Conservation (phyloP, 2,329 filamentous ascomycete species). For the Diaporthe eres region DNA sequence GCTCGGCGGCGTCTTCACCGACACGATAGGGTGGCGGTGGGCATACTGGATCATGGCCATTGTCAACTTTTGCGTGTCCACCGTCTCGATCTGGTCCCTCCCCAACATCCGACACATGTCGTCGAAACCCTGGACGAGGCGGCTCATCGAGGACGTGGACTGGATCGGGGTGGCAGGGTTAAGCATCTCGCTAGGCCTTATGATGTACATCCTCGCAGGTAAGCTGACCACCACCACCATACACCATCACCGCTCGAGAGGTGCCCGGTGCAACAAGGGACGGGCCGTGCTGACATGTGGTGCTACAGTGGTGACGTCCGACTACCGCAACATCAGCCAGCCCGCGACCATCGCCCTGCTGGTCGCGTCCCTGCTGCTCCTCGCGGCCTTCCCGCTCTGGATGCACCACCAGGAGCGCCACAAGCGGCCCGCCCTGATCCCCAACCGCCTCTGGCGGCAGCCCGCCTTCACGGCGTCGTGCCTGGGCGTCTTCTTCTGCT, state of each 20-base stretch:
- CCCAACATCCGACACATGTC: constrained; percentile 47
- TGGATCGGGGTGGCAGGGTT: constrained; percentile 65
- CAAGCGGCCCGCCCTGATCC: constrained; percentile 68
- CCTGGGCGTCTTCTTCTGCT: constrained; percentile 62
- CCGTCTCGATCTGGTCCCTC: constrained; percentile 54
- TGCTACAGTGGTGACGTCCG: constrained; percentile 52
- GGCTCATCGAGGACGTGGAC: constrained; percentile 60
- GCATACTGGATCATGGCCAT: constrained; percentile 58
- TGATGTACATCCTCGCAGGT: constrained; percentile 65
- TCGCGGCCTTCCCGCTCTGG: constrained; percentile 69
- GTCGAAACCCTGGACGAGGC: constrained; percentile 47
- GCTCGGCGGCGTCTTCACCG: constrained; percentile 63
- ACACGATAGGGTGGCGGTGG: constrained; percentile 63
- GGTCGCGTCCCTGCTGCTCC: constrained; percentile 55
- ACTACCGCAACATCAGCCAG: constrained; percentile 54
- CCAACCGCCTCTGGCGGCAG: constrained; percentile 72
- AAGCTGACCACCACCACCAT: constrained; percentile 20
- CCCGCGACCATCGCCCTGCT: constrained; percentile 61
- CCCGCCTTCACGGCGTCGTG: constrained; percentile 69
- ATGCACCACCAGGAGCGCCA: constrained; percentile 63
- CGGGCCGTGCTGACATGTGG: constrained; percentile 12
- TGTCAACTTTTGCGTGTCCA: constrained; percentile 54
- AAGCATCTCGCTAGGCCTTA: constrained; percentile 60
- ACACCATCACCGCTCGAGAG: background rate
- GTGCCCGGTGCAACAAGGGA: background rate